Base-by-base conservation (phyloP, 306 rosid genomes). In the Glycine tomentella region DNA sequence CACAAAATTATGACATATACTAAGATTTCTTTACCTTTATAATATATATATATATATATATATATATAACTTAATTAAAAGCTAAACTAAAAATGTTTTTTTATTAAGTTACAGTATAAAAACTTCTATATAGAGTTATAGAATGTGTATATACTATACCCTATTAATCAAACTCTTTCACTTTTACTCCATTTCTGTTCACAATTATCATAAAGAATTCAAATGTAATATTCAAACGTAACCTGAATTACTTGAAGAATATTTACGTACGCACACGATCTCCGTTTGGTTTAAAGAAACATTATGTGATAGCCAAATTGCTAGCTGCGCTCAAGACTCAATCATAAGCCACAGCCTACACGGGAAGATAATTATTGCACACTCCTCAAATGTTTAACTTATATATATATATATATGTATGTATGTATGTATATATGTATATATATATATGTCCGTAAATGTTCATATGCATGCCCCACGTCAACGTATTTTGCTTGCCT, bases 291-390 rank as follows among this genome's bases (percentile, higher is more conserved):
- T 79, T 25, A 38, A 63, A 58, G 10, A 45, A 66, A 53, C 6
- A 5, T 15, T 9, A 5, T 33, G 34, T 36, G 46, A 74, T 74
- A 44, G 36, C 74, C 69, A 81, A 66, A 67, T 45, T 45, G 76
- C 55, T 17, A 75, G 70, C 33, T 36, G 36, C 69, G 31, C 31
- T 25, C 31, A 25, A 25, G 31, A 25, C 31, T 25, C 31, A 25
- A 25, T 25, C 31, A 25, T 25, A 25, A 25, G 31, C 31, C 1
- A 25, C 31, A 25, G 31, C 6, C 51, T 77, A 58, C 48, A 70
- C 31, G 31, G 31, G 2, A 25, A 25, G 31, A 38, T 61, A 61
- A 80, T 80, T 72, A 72, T 72, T 80, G 51, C 13, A 8, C 76
- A 40, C 25, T 51, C 64, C 51, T 16, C 44, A 36, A 7, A 73